These are phyloP conservation scores for Trypethelium eluteriae DNA, from an alignment of 495 filamentous ascomycete genomes.

Conservation along the genomic window DNA sequence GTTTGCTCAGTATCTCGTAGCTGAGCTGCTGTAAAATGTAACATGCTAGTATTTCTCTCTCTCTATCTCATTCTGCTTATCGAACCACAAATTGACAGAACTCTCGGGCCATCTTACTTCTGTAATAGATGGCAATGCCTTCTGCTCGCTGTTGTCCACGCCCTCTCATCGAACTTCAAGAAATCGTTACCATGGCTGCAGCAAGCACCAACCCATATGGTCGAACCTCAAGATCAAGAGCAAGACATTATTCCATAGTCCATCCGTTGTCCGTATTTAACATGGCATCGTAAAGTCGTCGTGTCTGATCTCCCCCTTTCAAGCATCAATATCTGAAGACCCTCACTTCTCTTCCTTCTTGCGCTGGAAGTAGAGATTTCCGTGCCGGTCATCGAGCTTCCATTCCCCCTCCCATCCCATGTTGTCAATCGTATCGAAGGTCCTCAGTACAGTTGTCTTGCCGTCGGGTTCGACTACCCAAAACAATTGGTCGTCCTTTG, in stretches of 20 bases:
- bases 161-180: no score
- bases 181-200: no score
- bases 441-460: neutral
- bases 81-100: no score
- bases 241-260: no score
- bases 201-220: no score
- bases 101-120: no score
- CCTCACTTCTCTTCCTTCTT: neutral
- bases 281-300: neutral
- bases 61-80: no score
- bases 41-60: no score
- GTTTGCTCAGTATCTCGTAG: neutral
- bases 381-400: neutral
- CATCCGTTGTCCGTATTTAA: neutral
- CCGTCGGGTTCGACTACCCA: conserved; percentile 33
- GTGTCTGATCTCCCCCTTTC: neutral
- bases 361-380: conserved; percentile 1
- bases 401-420: conserved; percentile 11
- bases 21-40: no score
- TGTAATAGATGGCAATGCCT: no score
- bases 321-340: neutral
- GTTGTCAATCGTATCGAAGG: conserved; percentile 1
- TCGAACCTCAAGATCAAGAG: no score
- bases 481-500: conserved; percentile 31
- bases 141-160: no score